These are phyloP conservation scores for Brassica napus DNA, from an alignment of 345 rosid genomes.

Conservation along the genomic window DNA sequence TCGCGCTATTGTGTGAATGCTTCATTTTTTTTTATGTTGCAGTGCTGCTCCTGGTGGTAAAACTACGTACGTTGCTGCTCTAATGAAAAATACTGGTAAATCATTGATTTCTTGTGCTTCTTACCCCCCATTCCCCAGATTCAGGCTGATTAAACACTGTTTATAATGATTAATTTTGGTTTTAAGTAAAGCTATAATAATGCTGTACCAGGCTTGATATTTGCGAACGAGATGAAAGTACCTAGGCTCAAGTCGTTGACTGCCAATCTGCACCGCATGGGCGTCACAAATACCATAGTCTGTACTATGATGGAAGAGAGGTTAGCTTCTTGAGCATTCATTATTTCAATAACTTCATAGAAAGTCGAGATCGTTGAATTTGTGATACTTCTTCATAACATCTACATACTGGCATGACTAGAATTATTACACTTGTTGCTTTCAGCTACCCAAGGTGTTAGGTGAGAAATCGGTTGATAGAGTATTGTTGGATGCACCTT, in stretches of 20 bases:
- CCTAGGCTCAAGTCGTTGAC: constrained; percentile 83
- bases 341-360: background rate
- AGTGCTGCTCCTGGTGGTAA: constrained; percentile 98
- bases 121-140: background rate
- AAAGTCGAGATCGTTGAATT: background rate
- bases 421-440: constrained; percentile 9
- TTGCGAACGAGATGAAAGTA: constrained; percentile 89
- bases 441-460: constrained; percentile 76
- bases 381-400: constrained; percentile 9
- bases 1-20: background rate
- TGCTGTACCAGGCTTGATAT: constrained; percentile 65
- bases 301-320: constrained; percentile 96
- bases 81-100: constrained; percentile 88
- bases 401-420: constrained; percentile 1
- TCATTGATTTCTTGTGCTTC: constrained; percentile 6
- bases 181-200: constrained; percentile 6
- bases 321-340: constrained; percentile 44
- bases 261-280: constrained; percentile 94
- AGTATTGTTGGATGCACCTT: constrained; percentile 94
- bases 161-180: background rate
- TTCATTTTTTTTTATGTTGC: constrained; percentile 17
- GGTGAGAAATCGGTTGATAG: constrained; percentile 78
- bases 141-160: background rate
- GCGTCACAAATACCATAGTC: constrained; percentile 87
- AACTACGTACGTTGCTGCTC: constrained; percentile 76